Base-by-base conservation (phyloP, 2,329 filamentous ascomycete species). In the Thelonectria olida region DNA sequence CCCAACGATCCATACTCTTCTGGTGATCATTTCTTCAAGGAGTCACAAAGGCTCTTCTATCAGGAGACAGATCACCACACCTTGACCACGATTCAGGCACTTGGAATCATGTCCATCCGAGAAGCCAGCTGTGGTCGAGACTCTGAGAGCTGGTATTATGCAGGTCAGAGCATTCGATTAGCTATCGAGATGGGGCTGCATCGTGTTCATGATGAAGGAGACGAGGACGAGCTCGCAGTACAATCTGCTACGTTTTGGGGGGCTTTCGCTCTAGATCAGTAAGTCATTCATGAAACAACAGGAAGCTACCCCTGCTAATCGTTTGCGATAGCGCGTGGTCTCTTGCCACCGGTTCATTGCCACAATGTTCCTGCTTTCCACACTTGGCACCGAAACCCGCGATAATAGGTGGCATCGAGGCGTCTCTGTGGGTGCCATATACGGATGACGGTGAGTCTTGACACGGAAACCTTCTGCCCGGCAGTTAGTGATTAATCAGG, bases 41-140 rank as follows among this genome's bases (percentile, higher is more conserved):
- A 93, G 73, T 84, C 87, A 7, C 82, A 85, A 62, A 81, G 88
- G 9, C 79, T 92, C 0, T 81, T 92, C 27, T 79, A 84, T 57
- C 78, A 85, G 55, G 84, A 88, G 64, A 74, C 78, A 2, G 79
- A 91, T 61, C 85, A 87, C 53, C 85, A 91, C 63, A 84, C 75
- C 7, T 76, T 93, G 27, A 91, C 90, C 2, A 92, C 89, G 5
- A 88, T 92, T 44, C 91, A 93, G 77, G 90, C 91, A 2, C 78
- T 93, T 17, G 90, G 90, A 6, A 85, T 93, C 68, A 91, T 94
- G 89, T 89, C 89, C 6, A 88, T 92, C 64, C 81, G 90, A 41
- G 90, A 93, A 76, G 89, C 88, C 3, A 92, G 90, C 70, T 89
- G 87, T 64, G 90, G 90, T 1, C 83, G 90, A 31, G 89, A 92